These are phyloP conservation scores for Sphagnum fallax DNA, from an alignment of 228 moss, liverwort and hornwort species.

Conservation along the genomic window DNA sequence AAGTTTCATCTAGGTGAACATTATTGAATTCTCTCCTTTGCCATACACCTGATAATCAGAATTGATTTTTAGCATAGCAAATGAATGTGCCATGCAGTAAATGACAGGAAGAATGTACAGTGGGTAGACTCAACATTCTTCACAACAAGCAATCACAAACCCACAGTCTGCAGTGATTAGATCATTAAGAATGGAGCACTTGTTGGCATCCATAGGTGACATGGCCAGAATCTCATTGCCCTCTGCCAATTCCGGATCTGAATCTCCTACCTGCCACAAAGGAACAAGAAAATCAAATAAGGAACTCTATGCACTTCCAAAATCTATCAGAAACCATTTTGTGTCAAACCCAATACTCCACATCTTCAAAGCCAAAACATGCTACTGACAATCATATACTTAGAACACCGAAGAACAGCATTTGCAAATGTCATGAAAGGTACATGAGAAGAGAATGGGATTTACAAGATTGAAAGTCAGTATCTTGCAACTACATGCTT, in stretches of 20 bases:
- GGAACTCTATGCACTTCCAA: background rate
- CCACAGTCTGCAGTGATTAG: background rate
- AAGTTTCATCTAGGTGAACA: slow-evolving; percentile 46
- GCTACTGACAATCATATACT: background rate
- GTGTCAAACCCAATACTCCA: background rate
- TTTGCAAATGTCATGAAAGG: background rate
- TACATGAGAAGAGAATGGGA: background rate
- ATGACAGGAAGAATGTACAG: too few species aligned
- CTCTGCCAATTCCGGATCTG: slow-evolving; percentile 70
- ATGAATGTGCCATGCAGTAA: too few species aligned
- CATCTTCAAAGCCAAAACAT: background rate
- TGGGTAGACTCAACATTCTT: too few species aligned
- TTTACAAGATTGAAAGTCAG: slow-evolving; percentile 75
- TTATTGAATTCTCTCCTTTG: slow-evolving; percentile 44
- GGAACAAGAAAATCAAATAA: background rate
- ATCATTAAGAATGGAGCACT: too few species aligned
- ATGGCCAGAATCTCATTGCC: too few species aligned
- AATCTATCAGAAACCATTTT: too few species aligned
- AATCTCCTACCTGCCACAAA: too few species aligned
- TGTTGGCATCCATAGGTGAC: too few species aligned
- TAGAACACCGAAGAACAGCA: background rate
- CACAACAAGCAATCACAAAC: too few species aligned
- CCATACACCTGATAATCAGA: slow-evolving; percentile 28
- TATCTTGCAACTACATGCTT: slow-evolving; percentile 50
- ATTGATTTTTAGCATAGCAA: background rate